Conservation (phyloP, 345 rosid genomes). For the Anastatica hierochuntica region DNA sequence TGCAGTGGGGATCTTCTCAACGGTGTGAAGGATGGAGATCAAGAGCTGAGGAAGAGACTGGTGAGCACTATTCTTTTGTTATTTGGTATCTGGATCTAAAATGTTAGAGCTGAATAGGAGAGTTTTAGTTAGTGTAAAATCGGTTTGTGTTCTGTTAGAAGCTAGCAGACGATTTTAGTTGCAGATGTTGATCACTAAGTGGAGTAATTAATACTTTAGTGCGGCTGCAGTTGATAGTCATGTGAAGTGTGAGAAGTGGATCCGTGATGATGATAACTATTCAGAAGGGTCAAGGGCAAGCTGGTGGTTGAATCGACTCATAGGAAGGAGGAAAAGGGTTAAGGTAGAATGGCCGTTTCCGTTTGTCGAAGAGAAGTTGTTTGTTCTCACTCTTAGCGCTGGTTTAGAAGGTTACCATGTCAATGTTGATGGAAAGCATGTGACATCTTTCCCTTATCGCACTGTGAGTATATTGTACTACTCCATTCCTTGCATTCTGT, state of each 20-base stretch:
- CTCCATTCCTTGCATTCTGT: too few relatives aligned
- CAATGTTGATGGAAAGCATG: conserved; percentile 80
- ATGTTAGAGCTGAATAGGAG: background rate
- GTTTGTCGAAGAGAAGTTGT: conserved; percentile 63
- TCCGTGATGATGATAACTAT: conserved; percentile 56
- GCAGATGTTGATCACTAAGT: background rate
- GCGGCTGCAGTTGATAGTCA: conserved; percentile 70
- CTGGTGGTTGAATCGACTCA: conserved; percentile 82
- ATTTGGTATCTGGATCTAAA: background rate
- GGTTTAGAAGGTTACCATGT: conserved; percentile 93
- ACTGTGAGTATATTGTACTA: conserved; percentile 52
- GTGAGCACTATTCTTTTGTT: conserved; percentile 26
- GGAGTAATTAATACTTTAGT: conserved; percentile 13
- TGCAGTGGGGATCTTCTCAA: conserved; percentile 86
- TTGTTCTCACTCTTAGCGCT: conserved; percentile 78
- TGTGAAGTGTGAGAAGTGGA: conserved; percentile 94
- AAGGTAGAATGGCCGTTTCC: conserved; percentile 89
- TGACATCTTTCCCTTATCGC: conserved; percentile 85
- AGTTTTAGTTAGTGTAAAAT: background rate
- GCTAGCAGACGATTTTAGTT: background rate
- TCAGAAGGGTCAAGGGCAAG: conserved; percentile 62
- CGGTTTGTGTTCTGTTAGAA: background rate
- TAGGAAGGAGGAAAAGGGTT: conserved; percentile 61
- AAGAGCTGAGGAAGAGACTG: conserved; percentile 70
- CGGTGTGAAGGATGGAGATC: conserved; percentile 88